These are phyloP conservation scores for Clonostachys sp. DNA, from an alignment of 2,329 filamentous ascomycete genomes.

Conservation along the genomic window DNA sequence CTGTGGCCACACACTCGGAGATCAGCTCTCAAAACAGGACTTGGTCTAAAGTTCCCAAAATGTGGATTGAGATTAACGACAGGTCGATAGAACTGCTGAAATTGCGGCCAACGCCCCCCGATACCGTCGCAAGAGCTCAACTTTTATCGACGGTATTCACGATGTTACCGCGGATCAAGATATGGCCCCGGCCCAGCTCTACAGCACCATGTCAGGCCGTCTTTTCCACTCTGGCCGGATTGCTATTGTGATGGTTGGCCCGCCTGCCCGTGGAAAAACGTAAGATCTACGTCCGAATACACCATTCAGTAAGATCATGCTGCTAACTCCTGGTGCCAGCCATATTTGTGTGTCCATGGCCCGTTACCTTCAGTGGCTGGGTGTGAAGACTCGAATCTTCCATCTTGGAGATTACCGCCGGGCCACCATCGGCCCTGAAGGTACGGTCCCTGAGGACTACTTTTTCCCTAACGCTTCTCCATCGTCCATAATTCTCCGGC, in stretches of 20 bases:
- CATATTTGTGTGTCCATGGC: slow-evolving; percentile 95
- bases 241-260: slow-evolving; percentile 92
- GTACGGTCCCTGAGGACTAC: slow-evolving; percentile 90
- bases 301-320: not conserved
- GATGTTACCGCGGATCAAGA: slow-evolving; percentile 78
- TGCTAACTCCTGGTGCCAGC: slow-evolving; percentile 30
- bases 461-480: slow-evolving; percentile 95
- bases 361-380: slow-evolving; percentile 92
- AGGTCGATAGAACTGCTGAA: slow-evolving; percentile 71
- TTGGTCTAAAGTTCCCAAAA: no score
- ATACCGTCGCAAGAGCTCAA: slow-evolving; percentile 89
- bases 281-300: slow-evolving; percentile 33
- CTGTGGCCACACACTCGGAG: no score
- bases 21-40: no score
- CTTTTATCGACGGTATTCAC: slow-evolving; percentile 95
- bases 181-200: slow-evolving; percentile 92
- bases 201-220: slow-evolving; percentile 95
- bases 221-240: slow-evolving; percentile 97
- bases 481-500: slow-evolving; percentile 84
- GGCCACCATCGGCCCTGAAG: slow-evolving; percentile 78
- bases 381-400: slow-evolving; percentile 97
- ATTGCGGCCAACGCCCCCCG: slow-evolving; percentile 86
- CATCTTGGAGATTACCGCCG: slow-evolving; percentile 95
- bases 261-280: slow-evolving; percentile 94
- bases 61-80: no score